These are phyloP conservation scores for Arabidopsis suecica DNA, from an alignment of 345 rosid genomes.

Conservation along the genomic window DNA sequence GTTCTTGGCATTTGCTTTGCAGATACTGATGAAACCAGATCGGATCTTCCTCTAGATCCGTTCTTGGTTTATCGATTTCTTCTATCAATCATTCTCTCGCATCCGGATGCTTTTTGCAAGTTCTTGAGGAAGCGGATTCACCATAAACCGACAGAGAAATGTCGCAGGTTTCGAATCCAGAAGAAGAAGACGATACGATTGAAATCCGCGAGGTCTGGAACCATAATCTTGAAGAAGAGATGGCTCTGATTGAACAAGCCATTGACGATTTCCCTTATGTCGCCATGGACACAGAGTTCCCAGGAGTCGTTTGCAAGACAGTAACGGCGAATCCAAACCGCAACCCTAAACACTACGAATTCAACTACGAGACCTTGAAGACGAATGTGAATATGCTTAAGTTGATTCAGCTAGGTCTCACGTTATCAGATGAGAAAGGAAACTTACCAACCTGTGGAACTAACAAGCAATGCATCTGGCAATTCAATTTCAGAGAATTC, in stretches of 20 bases:
- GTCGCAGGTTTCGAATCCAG: conserved; percentile 54
- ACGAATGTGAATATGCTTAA: conserved; percentile 74
- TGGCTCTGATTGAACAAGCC: conserved; percentile 52
- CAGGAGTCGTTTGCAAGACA: conserved; percentile 71
- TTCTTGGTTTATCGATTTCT: conserved; percentile 33
- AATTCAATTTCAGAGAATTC: conserved; percentile 83
- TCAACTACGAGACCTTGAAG: conserved; percentile 68
- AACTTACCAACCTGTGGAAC: conserved; percentile 74
- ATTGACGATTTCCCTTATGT: conserved; percentile 68
- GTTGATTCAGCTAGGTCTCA: conserved; percentile 84
- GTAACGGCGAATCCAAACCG: conserved; percentile 59
- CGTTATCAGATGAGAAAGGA: conserved; percentile 73
- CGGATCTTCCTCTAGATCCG: conserved; percentile 42
- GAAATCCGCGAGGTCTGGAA: conserved; percentile 86
- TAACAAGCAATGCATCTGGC: conserved; percentile 76
- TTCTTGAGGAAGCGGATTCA: conserved; percentile 8
- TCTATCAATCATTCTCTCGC: background rate
- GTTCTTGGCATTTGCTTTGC: conserved; percentile 7
- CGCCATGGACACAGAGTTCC: conserved; percentile 95
- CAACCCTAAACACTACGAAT: conserved; percentile 44
- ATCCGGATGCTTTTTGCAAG: background rate
- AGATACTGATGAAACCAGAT: conserved; percentile 37
- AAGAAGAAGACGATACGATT: conserved; percentile 60
- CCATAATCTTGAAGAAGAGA: conserved; percentile 63
- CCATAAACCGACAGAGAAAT: conserved; percentile 44